Evolutionary conservation across 2,329 filamentous ascomycete genomes (phyloP).

Genomic region (Sporothrix curviconia): DNA sequence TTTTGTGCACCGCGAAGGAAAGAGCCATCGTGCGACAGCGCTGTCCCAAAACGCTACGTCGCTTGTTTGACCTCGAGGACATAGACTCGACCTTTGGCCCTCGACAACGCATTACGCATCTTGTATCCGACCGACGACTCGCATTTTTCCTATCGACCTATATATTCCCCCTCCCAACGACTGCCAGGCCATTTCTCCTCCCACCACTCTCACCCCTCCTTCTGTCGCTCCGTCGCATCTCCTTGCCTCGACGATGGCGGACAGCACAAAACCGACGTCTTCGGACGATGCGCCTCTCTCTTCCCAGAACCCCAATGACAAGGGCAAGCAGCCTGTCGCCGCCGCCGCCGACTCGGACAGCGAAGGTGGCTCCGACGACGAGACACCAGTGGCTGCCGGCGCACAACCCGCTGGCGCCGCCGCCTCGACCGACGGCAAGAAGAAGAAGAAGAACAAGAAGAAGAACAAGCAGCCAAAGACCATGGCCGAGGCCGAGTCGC

Average conservation of each 20-base stretch:
- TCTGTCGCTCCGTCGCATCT: too few relatives aligned
- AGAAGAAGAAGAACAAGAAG: slow-evolving; percentile 60
- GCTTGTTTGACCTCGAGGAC: slow-evolving; percentile 4
- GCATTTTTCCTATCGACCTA: too few relatives aligned
- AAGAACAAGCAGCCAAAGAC: slow-evolving; percentile 44
- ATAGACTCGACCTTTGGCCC: not conserved
- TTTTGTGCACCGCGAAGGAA: not conserved
- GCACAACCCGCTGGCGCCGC: not conserved
- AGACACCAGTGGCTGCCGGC: slow-evolving; percentile 13
- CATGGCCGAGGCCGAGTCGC: slow-evolving; percentile 31
- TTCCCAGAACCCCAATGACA: slow-evolving; percentile 26
- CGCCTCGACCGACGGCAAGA: slow-evolving; percentile 31
- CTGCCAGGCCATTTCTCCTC: not conserved
- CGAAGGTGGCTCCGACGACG: slow-evolving; percentile 37
- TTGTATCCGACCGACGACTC: not conserved
- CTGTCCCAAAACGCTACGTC: not conserved
- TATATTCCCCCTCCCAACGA: not conserved
- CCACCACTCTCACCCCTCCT: not conserved
- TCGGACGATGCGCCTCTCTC: not conserved
- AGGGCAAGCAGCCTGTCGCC: slow-evolving; percentile 37
- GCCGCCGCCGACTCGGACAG: slow-evolving; percentile 38
- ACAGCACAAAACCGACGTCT: slow-evolving; percentile 1
- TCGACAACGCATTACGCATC: not conserved
- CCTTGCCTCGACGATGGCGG: slow-evolving; percentile 7
- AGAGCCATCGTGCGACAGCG: not conserved